Percentiles rank a stretch among this genome's conserved stretches.
These are phyloP conservation scores for Xanthoconium separans DNA, from an alignment of 1,284 basidiomycete species.

Conservation along the genomic window DNA sequence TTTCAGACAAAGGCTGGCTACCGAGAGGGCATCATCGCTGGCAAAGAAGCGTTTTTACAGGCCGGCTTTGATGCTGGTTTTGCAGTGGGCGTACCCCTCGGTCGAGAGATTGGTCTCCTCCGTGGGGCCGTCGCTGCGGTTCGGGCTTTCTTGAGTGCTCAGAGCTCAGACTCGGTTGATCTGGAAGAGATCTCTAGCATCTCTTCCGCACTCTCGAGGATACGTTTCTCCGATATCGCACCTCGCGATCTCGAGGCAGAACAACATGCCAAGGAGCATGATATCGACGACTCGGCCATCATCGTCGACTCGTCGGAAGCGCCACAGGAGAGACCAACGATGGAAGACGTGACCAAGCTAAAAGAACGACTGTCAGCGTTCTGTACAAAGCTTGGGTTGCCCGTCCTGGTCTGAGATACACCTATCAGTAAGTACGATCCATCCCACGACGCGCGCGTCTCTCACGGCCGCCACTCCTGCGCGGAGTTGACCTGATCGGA, in stretches of 20 bases:
- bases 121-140: slow-evolving; percentile 67
- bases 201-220: slow-evolving; percentile 47
- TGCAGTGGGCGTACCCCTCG: slow-evolving; percentile 72
- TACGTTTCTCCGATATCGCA: slow-evolving; percentile 65
- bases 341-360: slow-evolving; percentile 43
- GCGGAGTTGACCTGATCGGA: too few species aligned
- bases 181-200: slow-evolving; percentile 52
- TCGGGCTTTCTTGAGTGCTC: slow-evolving; percentile 46
- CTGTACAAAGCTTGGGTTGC: slow-evolving; percentile 34
- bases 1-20: slow-evolving; percentile 65
- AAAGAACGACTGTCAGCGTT: slow-evolving; percentile 41
- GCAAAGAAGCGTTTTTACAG: slow-evolving; percentile 79
- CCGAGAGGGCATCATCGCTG: slow-evolving; percentile 82
- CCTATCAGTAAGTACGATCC: neutral
- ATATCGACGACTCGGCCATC: slow-evolving; percentile 32
- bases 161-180: slow-evolving; percentile 12
- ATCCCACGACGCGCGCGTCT: neutral
- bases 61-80: slow-evolving; percentile 82
- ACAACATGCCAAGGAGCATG: slow-evolving; percentile 65
- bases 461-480: neutral
- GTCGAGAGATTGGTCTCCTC: slow-evolving; percentile 67
- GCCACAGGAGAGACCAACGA: slow-evolving; percentile 30
- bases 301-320: slow-evolving; percentile 42
- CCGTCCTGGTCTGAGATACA: slow-evolving; percentile 12
- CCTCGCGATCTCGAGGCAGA: slow-evolving; percentile 73